Evolutionary conservation across 2,329 filamentous ascomycete species (phyloP), one percentile per base, ranked within the genome.

Genomic region (Cryoendolithus antarcticus): DNA sequence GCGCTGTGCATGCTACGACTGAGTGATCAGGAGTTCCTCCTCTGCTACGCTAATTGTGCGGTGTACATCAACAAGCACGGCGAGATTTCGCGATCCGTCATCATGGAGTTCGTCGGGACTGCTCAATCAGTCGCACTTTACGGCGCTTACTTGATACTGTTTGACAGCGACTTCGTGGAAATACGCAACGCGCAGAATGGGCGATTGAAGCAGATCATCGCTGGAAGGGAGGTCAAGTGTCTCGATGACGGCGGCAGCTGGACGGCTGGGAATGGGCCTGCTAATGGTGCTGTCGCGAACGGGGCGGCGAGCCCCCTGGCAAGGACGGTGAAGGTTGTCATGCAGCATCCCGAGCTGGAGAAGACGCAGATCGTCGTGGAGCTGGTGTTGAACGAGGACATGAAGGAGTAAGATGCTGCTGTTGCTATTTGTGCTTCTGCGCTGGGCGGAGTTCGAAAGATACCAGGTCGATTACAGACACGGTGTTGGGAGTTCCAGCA

Each of bases 11-110:
- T 98, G 91, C 95, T 98, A 70, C 79, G 88, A 30, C 76, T 98
- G 39, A 88, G 82, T 48, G 84, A 93, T 43, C 82, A 83, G 41
- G 91, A 70, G 38, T 98, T 96, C 62, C 68, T 98, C 15, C 77
- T 95, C 35, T 85, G 83, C 30, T 98, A 96, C 60, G 84, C 93
- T 61, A 86, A 95, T 61, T 96, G 89, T 51, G 91, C 88, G 11
- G 88, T 98, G 6, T 98, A 96, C 55, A 83, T 96, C 56, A 93
- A 98, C 67, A 95, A 96, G 63, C 86, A 96, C 61, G 91, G 91
- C 48, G 91, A 98, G 45, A 86, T 98, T 21, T 88, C 80, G 30
- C 82, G 93, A 34, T 86, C 82, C 21, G 85, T 96, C 42, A 88
- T 96, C 54, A 94, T 98, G 86, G 86, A 96, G 58, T 98, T 96